Evolutionary conservation across 495 filamentous ascomycete species (phyloP).

Genomic region (Chlorociboria aeruginascens): DNA sequence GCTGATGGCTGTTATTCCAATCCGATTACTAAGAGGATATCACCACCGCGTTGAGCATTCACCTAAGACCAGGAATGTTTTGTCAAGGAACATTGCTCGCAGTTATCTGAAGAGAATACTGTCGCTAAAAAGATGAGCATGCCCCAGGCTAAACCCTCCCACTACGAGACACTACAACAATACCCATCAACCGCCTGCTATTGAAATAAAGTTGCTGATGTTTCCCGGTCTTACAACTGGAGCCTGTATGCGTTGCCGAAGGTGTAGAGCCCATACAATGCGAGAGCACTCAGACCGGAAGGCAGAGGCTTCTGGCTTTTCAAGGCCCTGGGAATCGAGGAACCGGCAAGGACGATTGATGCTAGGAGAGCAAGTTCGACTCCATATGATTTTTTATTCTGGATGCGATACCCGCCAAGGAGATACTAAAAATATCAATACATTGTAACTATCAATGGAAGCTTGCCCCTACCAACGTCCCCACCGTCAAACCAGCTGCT

Average conservation of each 20-base stretch:
- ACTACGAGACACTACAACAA: not conserved
- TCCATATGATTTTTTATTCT: conserved; percentile 53
- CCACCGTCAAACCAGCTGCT: conserved; percentile 70
- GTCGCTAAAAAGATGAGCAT: not conserved
- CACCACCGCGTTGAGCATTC: not conserved
- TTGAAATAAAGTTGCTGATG: not conserved
- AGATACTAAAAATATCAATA: conserved; percentile 37
- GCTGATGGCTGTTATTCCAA: conserved; percentile 2
- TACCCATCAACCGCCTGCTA: not conserved
- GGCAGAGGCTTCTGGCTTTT: conserved; percentile 69
- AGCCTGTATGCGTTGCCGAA: conserved; percentile 44
- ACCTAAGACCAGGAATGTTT: not conserved
- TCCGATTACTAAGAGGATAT: not conserved
- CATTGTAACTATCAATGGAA: not conserved
- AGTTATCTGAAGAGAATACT: not conserved
- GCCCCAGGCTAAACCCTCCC: not conserved
- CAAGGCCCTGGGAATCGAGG: conserved; percentile 73
- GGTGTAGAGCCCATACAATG: conserved; percentile 43
- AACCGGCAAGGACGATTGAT: conserved; percentile 67
- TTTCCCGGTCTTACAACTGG: conserved; percentile 1
- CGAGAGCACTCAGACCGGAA: conserved; percentile 52
- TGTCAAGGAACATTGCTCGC: not conserved
- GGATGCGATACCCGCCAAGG: conserved; percentile 59
- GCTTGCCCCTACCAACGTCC: conserved; percentile 31
- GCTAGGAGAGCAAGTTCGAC: conserved; percentile 69